Base-by-base conservation (phyloP, 345 rosid genomes). In the Salix caprea region DNA sequence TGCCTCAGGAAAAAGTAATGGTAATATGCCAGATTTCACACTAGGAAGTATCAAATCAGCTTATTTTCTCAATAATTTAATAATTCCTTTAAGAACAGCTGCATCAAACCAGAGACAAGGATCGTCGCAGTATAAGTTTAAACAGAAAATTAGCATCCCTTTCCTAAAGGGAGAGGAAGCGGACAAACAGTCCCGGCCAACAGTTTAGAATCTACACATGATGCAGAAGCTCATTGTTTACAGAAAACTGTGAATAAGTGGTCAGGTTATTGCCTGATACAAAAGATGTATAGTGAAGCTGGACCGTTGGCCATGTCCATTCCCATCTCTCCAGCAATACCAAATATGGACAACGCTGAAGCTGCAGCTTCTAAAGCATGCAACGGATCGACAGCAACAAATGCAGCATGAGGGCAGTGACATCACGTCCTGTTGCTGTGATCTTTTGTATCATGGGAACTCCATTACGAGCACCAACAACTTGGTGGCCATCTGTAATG, bases 261-360 rank as follows among this genome's bases (percentile, higher is more conserved):
- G 10, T 36, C 65, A 26, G 24, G 40, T 5, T n/a, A 23, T 50
- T 66, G 16, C 65, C 24, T 30, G 70, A 58, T n/a, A 32, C 26
- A 66, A 50, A 66, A 66, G 23, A 21, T 52, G 30, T 48, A 9
- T 75, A 18, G 19, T 3, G 48, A 24, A 79, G 90, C 97, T 39
- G 99, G 99, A 71, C 99, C 99, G 46, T 82, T 90, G 10, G 96
- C 96, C 78, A 78, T 15, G 0, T 79, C 88, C 90, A 85, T 89
- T 58, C 96, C 97, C 73, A 90, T 82, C 91, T 93, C 97, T 74
- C 90, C 97, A 28, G 97, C 97, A 70, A 95, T 80, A 7, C 97
- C 94, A 71, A 90, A 95, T 37, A 90, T 76, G 26, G 97, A 88
- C 69, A 95, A 77, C n/a, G 97, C 99, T 0, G 90, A 88, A 77